Evolutionary conservation across 441 rosid genomes (phyloP), one percentile per base, ranked within the genome.

Genomic region (Euphorbia schlechtendalii): DNA sequence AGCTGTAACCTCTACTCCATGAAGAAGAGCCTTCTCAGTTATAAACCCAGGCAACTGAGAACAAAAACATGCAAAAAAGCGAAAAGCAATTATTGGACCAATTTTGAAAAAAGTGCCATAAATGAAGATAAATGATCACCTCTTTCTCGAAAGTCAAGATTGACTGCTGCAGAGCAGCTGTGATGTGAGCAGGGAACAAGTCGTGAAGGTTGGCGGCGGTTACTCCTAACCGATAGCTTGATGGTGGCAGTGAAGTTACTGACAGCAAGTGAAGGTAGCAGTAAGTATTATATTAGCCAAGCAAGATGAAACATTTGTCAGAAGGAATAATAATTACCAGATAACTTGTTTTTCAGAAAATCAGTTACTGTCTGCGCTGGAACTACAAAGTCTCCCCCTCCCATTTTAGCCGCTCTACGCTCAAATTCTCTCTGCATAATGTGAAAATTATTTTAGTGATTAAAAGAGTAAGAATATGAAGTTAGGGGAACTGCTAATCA

Each of bases 211-310:
- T 85, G 68, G 92, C 87, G 59, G 89, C 86, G 74, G 80, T 88
- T 67, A 88, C 92, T 66, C 98, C 97, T 59, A 93, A 70, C 55
- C 96, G 89, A 73, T 92, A 92, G 77, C 98, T 92, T 55, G 97
- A 93, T 56, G 90, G 65, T 54, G 97, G 98, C 74, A 88, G 63
- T 41, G 87, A 77, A 69, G 86, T 68, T 52, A 69, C 96, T 88
- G 79, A 65, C 43, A 76, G 56, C 69, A 76, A 70, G 59, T 70
- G 72, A 77, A 51, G 90, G 60, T 56, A 96, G 98, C 73, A 86
- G 28, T 63, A 46, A 86, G 76, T 71, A 84, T 68, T 48, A 68
- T 92, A 69, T 94, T 86, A 78, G 63, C 49, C 75, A 73, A 71
- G 68, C 48, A 77, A 62, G 54, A 14, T 45, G 30, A 67, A 54